Evolutionary conservation across 805 yeast species (phyloP).

Genomic region (Saccharomycopsis sp.): DNA sequence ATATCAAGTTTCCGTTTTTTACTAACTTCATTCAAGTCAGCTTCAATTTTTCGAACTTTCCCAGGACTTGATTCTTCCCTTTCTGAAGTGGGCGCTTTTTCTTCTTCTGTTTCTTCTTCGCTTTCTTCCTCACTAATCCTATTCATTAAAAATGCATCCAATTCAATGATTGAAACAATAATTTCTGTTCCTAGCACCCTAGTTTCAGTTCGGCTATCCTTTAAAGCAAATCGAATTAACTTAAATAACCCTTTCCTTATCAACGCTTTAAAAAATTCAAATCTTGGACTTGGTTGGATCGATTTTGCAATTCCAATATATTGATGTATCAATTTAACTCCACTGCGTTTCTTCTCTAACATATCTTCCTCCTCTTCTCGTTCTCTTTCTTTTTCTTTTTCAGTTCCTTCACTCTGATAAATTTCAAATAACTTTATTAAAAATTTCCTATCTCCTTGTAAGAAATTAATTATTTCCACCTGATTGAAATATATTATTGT

Average conservation of each 20-base stretch:
- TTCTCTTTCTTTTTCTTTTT: background rate
- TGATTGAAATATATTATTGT: slow-evolving; percentile 66
- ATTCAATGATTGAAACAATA: slow-evolving; percentile 74
- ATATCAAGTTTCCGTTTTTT: slow-evolving; percentile 6
- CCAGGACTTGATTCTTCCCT: slow-evolving; percentile 1
- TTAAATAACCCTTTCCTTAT: slow-evolving; percentile 64
- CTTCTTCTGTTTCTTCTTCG: slow-evolving; percentile 5
- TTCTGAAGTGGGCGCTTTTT: slow-evolving; percentile 11
- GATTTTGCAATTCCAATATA: slow-evolving; percentile 68
- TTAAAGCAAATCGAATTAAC: slow-evolving; percentile 66
- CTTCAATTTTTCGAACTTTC: slow-evolving; percentile 1
- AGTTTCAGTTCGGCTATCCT: slow-evolving; percentile 39
- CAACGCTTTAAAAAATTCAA: slow-evolving; percentile 56
- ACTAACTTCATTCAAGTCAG: slow-evolving; percentile 8
- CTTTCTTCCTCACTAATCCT: slow-evolving; percentile 17
- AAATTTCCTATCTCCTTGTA: slow-evolving; percentile 47
- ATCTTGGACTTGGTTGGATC: slow-evolving; percentile 55
- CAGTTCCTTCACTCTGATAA: slow-evolving; percentile 32
- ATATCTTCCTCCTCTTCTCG: slow-evolving; percentile 6
- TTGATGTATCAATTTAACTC: slow-evolving; percentile 73
- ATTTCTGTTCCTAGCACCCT: slow-evolving; percentile 75
- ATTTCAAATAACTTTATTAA: slow-evolving; percentile 51
- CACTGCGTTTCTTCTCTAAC: slow-evolving; percentile 50
- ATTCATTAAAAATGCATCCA: slow-evolving; percentile 60
- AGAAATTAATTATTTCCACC: slow-evolving; percentile 52